phyloP scores from a whole-genome alignment of 306 rosid genomes.

The Medicago lupulina region DNA sequence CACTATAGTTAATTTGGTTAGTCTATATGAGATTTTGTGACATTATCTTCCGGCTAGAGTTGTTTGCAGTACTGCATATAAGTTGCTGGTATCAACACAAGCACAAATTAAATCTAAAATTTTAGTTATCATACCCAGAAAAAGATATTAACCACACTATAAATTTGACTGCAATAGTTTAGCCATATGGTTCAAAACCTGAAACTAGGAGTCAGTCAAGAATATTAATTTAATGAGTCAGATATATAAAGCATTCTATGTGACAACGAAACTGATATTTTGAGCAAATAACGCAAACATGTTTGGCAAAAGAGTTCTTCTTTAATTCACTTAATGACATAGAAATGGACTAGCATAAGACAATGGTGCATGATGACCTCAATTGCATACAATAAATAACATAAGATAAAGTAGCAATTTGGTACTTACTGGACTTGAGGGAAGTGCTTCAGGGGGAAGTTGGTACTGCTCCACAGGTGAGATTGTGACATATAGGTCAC shows the following conservation, averaged over 20 bases:
- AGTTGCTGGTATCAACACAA: slow-evolving; percentile 17
- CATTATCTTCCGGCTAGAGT: neutral
- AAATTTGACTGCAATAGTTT: slow-evolving; percentile 22
- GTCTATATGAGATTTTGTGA: neutral
- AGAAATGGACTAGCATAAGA: neutral
- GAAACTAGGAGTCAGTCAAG: too few relatives aligned
- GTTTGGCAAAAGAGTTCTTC: neutral
- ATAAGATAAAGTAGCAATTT: slow-evolving; percentile 15
- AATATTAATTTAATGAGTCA: too few relatives aligned
- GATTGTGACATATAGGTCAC: slow-evolving; percentile 61
- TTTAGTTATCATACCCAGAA: neutral
- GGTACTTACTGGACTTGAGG: slow-evolving; percentile 60
- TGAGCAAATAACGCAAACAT: slow-evolving; percentile 13
- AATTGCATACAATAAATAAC: slow-evolving; percentile 10
- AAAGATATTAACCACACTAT: slow-evolving; percentile 23
- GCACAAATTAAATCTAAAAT: slow-evolving; percentile 10
- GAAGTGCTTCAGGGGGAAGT: slow-evolving; percentile 77
- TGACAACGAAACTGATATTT: neutral
- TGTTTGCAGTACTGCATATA: neutral
- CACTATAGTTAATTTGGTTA: slow-evolving; percentile 11
- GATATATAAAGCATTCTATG: neutral
- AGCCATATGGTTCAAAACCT: slow-evolving; percentile 29
- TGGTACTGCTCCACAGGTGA: slow-evolving; percentile 68
- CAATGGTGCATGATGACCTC: neutral
- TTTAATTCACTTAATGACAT: slow-evolving; percentile 15